Evolutionary conservation across 495 filamentous ascomycete species (phyloP).

Genomic region (Trichoderma reesei): DNA sequence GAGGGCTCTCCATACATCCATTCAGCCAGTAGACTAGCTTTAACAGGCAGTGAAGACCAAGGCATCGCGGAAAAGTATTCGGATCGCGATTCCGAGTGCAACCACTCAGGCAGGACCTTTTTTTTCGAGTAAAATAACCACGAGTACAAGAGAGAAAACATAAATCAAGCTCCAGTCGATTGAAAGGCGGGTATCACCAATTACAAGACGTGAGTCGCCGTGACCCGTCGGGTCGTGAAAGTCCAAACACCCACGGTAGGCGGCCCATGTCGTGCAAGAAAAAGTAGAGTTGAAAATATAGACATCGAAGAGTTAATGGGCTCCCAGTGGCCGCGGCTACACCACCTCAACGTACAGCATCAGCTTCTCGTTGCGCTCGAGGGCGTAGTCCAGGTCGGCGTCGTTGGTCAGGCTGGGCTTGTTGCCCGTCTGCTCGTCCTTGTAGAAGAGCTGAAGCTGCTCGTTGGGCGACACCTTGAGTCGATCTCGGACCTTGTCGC

Average conservation of each 20-base stretch:
- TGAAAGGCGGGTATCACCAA: not conserved
- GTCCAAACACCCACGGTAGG: not conserved
- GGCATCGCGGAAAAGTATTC: not conserved
- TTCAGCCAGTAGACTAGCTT: not conserved
- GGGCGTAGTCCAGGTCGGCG: conserved; percentile 67
- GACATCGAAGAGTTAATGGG: not conserved
- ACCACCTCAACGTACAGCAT: conserved; percentile 60
- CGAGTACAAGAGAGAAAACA: not conserved
- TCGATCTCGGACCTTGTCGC: conserved; percentile 70
- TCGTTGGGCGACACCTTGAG: conserved; percentile 56
- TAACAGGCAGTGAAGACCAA: not conserved
- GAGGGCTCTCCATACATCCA: no score
- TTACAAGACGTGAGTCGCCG: not conserved
- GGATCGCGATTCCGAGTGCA: no score
- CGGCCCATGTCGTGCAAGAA: not conserved
- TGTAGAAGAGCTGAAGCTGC: conserved; percentile 69
- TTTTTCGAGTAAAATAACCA: not conserved
- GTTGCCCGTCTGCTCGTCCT: conserved; percentile 71
- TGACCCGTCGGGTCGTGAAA: not conserved
- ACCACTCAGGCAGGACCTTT: no score
- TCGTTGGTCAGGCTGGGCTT: conserved; percentile 66
- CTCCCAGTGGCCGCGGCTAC: conserved; percentile 9
- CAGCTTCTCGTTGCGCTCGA: conserved; percentile 77
- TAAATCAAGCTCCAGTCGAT: not conserved
- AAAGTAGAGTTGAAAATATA: not conserved